Evolutionary conservation across 2,329 filamentous ascomycete species (phyloP), one percentile per base, ranked within the genome.

Genomic region (Mycosphaerella sp.): DNA sequence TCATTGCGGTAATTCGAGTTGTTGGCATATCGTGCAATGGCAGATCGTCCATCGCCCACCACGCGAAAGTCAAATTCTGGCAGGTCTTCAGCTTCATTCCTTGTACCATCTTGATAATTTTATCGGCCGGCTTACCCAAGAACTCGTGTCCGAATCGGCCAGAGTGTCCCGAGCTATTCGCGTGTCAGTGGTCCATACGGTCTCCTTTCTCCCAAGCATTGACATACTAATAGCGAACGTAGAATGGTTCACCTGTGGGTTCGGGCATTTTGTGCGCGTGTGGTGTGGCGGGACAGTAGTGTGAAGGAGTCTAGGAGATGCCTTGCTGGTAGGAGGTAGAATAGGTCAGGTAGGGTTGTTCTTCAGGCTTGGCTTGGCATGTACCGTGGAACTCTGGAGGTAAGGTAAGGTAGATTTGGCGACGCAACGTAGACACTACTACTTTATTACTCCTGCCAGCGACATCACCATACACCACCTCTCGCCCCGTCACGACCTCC

Each of bases 1-100:
- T 98, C 93, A 73, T 98, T 98, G 66, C 93, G 85, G 74, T 98
- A 98, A 74, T 98, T 98, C 52, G 91, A 97, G 73, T 98, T 98
- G 78, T 98, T 98, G 59, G 93, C 93, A 73, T 98, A 98, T 72
- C 93, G 85, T 28, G 91, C 89, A 46, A 93, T 87, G 6, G 93
- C 93, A 68, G 90, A 96, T 55, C 88, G 83, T 45, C 93, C 93
- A 69, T 98, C 93, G 49, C 89, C 89, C 41, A 97, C 81, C 18
- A 89, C 88, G 50, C 91, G 82, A 66, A 98, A 93, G 70, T 98
- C 93, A 70, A 98, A 98, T 71, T 98, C 91, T 97, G 61, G 9
- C 17, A 12, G 6, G 4, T 1, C 16, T 55, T 68, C 52, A 44
- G 14, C 36, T 21, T 12, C 12, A 4, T 21, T 12, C 16, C 16